Evolutionary conservation across 495 filamentous ascomycete genomes (phyloP).

Genomic region (Penicillium angulare): DNA sequence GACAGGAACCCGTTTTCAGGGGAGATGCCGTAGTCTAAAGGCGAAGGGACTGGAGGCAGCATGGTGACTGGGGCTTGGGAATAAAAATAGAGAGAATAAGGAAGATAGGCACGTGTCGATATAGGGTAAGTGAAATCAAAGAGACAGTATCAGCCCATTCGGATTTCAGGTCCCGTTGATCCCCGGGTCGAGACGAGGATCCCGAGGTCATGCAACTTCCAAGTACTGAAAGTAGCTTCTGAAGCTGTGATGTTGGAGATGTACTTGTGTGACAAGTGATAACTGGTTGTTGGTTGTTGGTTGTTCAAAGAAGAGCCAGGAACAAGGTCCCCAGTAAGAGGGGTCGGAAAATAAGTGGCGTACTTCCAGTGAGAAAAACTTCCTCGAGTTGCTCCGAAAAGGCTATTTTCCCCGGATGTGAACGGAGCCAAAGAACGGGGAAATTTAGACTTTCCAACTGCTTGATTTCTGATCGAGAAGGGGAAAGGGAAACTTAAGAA

Average conservation of each 20-base stretch:
- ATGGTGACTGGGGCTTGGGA: slow-evolving; percentile 44
- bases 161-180: neutral
- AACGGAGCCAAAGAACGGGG: neutral
- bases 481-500: neutral
- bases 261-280: too few relatives aligned
- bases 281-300: too few relatives aligned
- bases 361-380: slow-evolving; percentile 1
- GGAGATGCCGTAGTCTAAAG: slow-evolving; percentile 86
- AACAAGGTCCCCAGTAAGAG: neutral
- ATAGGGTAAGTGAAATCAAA: neutral
- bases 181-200: neutral
- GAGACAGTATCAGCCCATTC: neutral
- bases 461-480: neutral
- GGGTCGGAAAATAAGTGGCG: neutral
- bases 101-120: neutral
- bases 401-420: neutral
- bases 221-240: too few relatives aligned
- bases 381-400: neutral
- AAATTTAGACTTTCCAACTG: neutral
- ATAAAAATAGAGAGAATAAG: neutral
- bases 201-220: neutral
- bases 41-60: slow-evolving; percentile 77
- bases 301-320: neutral
- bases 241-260: too few relatives aligned
- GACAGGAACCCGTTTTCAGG: slow-evolving; percentile 86